phyloP scores from a whole-genome alignment of 768 basidiomycete species.

The Lepiota venenata region DNA sequence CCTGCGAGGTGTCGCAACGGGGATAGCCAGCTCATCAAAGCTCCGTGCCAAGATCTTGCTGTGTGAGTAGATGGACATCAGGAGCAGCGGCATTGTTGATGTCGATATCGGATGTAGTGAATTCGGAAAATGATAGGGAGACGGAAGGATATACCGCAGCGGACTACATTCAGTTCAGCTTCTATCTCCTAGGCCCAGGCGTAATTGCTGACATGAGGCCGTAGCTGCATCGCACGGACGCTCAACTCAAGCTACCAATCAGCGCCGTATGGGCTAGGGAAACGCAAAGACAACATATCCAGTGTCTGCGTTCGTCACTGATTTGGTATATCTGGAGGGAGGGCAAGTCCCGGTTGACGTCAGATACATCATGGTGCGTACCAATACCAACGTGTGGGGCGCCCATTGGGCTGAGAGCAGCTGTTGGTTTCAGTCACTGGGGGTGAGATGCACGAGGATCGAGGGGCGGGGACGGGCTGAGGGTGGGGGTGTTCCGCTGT shows the following conservation, averaged over 20 bases:
- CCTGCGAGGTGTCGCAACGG: slow-evolving; percentile 71
- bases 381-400: neutral
- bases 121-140: slow-evolving; percentile 85
- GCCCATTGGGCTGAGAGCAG: slow-evolving; percentile 3
- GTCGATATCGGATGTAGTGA: slow-evolving; percentile 50
- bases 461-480: slow-evolving; percentile 17
- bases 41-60: slow-evolving; percentile 84
- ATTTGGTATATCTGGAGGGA: slow-evolving; percentile 74
- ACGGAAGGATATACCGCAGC: slow-evolving; percentile 81
- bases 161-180: slow-evolving; percentile 73
- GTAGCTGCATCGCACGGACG: slow-evolving; percentile 65
- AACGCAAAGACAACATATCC: slow-evolving; percentile 64
- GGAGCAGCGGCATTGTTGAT: neutral
- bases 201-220: neutral
- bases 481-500: slow-evolving; percentile 25
- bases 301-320: slow-evolving; percentile 78
- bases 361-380: slow-evolving; percentile 55
- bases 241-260: slow-evolving; percentile 60
- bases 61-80: slow-evolving; percentile 42
- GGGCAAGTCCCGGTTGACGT: slow-evolving; percentile 62
- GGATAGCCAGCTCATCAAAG: slow-evolving; percentile 69
- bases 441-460: slow-evolving; percentile 57
- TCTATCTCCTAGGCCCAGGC: neutral
- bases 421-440: slow-evolving; percentile 41
- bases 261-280: slow-evolving; percentile 54